Conservation (phyloP, 805 yeast genomes). For the Hermanozyma aechmeae region DNA sequence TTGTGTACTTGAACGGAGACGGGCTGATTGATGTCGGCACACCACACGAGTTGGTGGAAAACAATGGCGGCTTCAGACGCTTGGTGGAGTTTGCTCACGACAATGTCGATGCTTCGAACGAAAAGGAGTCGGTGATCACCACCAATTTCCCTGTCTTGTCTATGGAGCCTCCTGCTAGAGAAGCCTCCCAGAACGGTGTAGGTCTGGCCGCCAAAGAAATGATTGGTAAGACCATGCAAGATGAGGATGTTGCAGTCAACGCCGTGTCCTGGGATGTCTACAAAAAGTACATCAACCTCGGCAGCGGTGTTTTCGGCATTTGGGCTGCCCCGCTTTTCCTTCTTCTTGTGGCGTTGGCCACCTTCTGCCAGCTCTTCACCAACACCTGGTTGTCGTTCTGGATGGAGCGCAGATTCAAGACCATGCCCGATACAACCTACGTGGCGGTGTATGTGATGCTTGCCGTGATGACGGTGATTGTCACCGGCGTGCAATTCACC, state of each 20-base stretch:
- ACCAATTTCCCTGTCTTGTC: no score
- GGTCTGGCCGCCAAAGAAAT: slow-evolving; percentile 1
- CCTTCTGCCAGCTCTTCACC: slow-evolving; percentile 33
- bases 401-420: slow-evolving; percentile 24
- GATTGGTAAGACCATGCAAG: slow-evolving; percentile 22
- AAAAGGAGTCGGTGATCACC: slow-evolving; percentile 11
- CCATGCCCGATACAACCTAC: slow-evolving; percentile 20
- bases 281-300: slow-evolving; percentile 26
- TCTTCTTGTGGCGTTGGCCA: slow-evolving; percentile 23
- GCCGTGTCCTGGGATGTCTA: slow-evolving; percentile 32
- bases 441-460: slow-evolving; percentile 26
- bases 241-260: slow-evolving; percentile 29
- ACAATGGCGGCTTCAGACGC: slow-evolving; percentile 39
- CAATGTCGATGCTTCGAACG: slow-evolving; percentile 10
- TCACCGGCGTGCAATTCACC: slow-evolving; percentile 30
- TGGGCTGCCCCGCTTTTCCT: slow-evolving; percentile 25
- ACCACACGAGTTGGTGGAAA: slow-evolving; percentile 16
- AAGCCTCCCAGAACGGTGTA: no score
- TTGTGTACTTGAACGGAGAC: slow-evolving; percentile 31
- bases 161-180: no score
- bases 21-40: slow-evolving; percentile 33
- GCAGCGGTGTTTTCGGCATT: slow-evolving; percentile 28
- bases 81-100: slow-evolving; percentile 39
- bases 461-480: slow-evolving; percentile 27
- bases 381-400: slow-evolving; percentile 38